A percentile compares a stretch with the other conserved stretches of the same genome.
These are phyloP conservation scores for Lipomyces spencermartinsiae DNA, from an alignment of 805 yeast genomes.

Conservation along the genomic window DNA sequence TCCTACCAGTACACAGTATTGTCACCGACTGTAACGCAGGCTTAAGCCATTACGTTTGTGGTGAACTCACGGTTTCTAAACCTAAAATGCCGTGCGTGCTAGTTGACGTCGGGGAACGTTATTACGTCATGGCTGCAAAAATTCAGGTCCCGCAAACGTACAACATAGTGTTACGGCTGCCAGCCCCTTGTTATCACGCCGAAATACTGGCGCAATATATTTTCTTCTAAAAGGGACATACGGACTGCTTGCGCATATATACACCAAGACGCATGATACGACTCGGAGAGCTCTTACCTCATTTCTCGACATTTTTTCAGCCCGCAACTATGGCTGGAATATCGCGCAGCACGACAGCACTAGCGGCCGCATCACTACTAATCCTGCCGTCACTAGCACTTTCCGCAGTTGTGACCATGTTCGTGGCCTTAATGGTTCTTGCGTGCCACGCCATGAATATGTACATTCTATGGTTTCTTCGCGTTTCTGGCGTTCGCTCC, in stretches of 20 bases:
- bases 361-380: slow-evolving; percentile 8
- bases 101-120: neutral
- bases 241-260: neutral
- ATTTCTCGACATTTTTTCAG: neutral
- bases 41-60: too few species aligned
- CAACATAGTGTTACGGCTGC: neutral
- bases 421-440: slow-evolving; percentile 2
- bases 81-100: too few species aligned
- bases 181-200: neutral
- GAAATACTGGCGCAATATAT: neutral
- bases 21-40: too few species aligned
- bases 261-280: neutral
- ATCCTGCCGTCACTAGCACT: slow-evolving; percentile 19
- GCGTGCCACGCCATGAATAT: slow-evolving; percentile 8
- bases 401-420: slow-evolving; percentile 23
- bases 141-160: neutral
- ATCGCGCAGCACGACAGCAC: neutral
- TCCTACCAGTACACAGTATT: too few species aligned
- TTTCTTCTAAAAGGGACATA: neutral
- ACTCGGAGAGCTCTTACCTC: neutral
- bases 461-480: slow-evolving; percentile 17
- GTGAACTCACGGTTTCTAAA: too few species aligned
- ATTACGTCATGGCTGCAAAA: neutral
- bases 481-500: slow-evolving; percentile 9
- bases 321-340: neutral